phyloP scores from a whole-genome alignment of 257 asterid genomes.

The Henckelia pumila region DNA sequence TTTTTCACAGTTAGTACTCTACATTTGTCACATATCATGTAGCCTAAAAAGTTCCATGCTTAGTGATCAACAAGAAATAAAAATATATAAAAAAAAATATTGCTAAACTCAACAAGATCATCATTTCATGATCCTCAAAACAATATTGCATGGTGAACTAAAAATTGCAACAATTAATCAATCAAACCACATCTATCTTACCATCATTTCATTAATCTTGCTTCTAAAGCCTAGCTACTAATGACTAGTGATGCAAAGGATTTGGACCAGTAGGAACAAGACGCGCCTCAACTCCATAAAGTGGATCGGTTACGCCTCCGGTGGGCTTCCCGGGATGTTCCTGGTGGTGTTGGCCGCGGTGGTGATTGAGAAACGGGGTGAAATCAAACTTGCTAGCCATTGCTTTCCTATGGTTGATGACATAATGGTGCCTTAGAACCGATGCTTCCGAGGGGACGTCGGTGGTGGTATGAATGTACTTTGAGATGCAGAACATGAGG shows the following conservation, averaged over 20 bases:
- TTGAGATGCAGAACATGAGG: constrained; percentile 31
- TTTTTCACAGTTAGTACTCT: too few species aligned
- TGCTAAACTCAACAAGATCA: constrained; percentile 15
- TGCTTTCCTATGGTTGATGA: constrained; percentile 43
- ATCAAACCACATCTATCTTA: constrained; percentile 26
- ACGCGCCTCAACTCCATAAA: constrained; percentile 72
- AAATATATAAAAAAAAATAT: constrained; percentile 15
- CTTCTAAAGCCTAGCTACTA: neutral
- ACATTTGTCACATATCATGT: too few species aligned
- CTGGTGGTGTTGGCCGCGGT: constrained; percentile 27
- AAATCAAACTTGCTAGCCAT: constrained; percentile 55
- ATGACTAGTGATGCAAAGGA: constrained; percentile 67
- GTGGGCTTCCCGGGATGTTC: constrained; percentile 4
- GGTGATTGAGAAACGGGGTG: constrained; percentile 46
- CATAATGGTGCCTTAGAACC: constrained; percentile 11
- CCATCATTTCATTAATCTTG: constrained; percentile 15
- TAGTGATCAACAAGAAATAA: neutral
- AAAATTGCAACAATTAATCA: constrained; percentile 4
- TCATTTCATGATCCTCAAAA: constrained; percentile 14
- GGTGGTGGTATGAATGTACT: constrained; percentile 20
- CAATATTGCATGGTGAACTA: constrained; percentile 9
- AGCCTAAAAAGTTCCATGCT: neutral
- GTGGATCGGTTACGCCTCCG: constrained; percentile 45
- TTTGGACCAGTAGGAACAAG: constrained; percentile 83
- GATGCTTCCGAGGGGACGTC: neutral